Conservation (phyloP, 2,329 filamentous ascomycete species). For the Venturiaceae sp. region DNA sequence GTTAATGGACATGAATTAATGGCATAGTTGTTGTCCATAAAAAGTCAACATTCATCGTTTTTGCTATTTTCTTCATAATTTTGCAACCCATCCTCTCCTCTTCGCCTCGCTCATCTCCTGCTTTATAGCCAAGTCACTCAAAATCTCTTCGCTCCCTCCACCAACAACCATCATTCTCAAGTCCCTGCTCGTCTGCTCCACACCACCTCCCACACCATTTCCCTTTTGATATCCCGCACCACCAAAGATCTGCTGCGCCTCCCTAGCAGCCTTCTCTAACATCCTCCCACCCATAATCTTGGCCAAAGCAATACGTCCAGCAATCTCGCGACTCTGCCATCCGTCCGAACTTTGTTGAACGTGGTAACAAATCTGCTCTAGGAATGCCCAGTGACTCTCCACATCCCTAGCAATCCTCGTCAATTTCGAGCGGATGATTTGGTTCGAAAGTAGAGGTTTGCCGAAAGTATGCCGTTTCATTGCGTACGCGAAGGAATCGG, state of each 20-base stretch:
- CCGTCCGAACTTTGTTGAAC: slow-evolving; percentile 32
- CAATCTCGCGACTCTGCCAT: slow-evolving; percentile 28
- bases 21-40: too few relatives aligned
- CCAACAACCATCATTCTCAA: slow-evolving; percentile 44
- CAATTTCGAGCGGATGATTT: slow-evolving; percentile 51
- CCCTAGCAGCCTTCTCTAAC: slow-evolving; percentile 40
- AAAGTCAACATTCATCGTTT: too few relatives aligned
- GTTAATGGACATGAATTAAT: too few relatives aligned
- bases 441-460: slow-evolving; percentile 45
- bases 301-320: slow-evolving; percentile 28
- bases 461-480: slow-evolving; percentile 48
- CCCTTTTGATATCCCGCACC: slow-evolving; percentile 42
- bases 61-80: too few relatives aligned
- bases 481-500: slow-evolving; percentile 44
- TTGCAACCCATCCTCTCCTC: slow-evolving; percentile 28
- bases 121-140: slow-evolving; percentile 41
- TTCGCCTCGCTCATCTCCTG: slow-evolving; percentile 33
- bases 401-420: slow-evolving; percentile 49
- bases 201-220: slow-evolving; percentile 32
- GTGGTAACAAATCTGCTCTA: slow-evolving; percentile 52
- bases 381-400: slow-evolving; percentile 52
- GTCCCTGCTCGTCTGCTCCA: slow-evolving; percentile 46
- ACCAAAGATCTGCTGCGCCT: slow-evolving; percentile 46
- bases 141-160: slow-evolving; percentile 46
- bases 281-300: slow-evolving; percentile 43